Conservation (phyloP, 2,329 filamentous ascomycete species). For the Hypoxylon sp. region DNA sequence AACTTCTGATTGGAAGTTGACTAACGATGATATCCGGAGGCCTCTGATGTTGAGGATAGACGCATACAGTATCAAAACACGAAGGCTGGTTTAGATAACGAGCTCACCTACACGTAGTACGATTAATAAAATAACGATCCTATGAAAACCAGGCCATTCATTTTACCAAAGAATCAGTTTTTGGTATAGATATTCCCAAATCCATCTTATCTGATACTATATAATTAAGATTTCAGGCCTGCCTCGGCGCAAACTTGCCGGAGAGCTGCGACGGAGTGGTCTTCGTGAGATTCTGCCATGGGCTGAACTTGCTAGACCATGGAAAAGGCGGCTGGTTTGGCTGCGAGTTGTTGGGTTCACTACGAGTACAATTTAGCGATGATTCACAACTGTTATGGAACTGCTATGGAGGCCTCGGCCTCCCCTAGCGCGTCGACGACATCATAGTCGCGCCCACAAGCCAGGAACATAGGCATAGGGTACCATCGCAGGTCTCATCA, state of each 20-base stretch:
- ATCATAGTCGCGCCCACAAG: conserved; percentile 22
- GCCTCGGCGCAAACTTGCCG: conserved; percentile 14
- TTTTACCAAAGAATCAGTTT: too few species aligned
- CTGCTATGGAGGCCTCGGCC: conserved; percentile 6
- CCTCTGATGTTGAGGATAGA: conserved; percentile 11
- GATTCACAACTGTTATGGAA: too few species aligned
- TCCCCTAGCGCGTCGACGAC: conserved; percentile 17
- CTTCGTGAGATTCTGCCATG: too few species aligned
- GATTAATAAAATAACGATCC: too few species aligned
- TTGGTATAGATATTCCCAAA: too few species aligned
- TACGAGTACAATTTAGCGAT: too few species aligned
- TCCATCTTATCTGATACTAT: too few species aligned
- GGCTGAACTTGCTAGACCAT: conserved; percentile 17
- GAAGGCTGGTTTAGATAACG: not conserved
- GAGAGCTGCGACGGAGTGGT: too few species aligned
- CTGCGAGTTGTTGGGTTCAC: too few species aligned
- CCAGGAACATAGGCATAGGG: conserved; percentile 21
- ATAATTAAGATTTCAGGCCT: conserved; percentile 6
- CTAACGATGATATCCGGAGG: conserved; percentile 8
- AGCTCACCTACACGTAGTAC: not conserved
- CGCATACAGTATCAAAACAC: not conserved
- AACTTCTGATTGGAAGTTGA: conserved; percentile 4
- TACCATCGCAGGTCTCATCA: conserved; percentile 31
- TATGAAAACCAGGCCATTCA: not conserved
- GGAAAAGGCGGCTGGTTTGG: too few species aligned